Conservation (phyloP, 2,329 filamentous ascomycete genomes). For the Phyllachora maydis region DNA sequence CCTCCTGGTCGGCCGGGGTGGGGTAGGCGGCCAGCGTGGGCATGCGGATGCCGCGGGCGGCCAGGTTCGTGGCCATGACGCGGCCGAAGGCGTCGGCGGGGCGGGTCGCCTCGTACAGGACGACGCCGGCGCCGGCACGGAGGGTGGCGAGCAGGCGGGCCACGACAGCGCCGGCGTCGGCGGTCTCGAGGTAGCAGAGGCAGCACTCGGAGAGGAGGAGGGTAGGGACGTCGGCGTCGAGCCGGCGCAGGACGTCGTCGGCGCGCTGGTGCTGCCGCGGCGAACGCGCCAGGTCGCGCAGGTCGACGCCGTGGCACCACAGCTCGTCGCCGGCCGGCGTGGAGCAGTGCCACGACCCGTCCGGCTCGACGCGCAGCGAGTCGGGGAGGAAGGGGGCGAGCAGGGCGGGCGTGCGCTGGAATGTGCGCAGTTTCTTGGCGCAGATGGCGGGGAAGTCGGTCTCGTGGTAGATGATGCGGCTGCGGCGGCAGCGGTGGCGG, state of each 20-base stretch:
- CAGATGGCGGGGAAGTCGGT: conserved; percentile 69
- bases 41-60: conserved; percentile 60
- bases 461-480: conserved; percentile 61
- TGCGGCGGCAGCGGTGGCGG: no score
- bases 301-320: conserved; percentile 45
- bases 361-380: conserved; percentile 9
- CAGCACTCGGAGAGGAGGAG: conserved; percentile 89
- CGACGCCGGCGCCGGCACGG: conserved; percentile 27
- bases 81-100: conserved; percentile 72
- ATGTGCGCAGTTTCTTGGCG: conserved; percentile 37
- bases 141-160: conserved; percentile 38
- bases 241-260: conserved; percentile 14
- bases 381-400: conserved; percentile 16
- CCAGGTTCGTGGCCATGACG: conserved; percentile 84
- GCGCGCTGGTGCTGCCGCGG: no score
- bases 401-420: conserved; percentile 23
- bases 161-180: conserved; percentile 42
- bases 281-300: conserved; percentile 41
- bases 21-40: conserved; percentile 62
- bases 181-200: conserved; percentile 62
- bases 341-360: conserved; percentile 19
- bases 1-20: conserved; percentile 44
- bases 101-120: conserved; percentile 79
- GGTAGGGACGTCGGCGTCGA: conserved; percentile 46
- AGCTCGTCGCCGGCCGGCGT: conserved; percentile 21